phyloP scores from a whole-genome alignment of 768 basidiomycete species.

The Tylopilus felleus region DNA sequence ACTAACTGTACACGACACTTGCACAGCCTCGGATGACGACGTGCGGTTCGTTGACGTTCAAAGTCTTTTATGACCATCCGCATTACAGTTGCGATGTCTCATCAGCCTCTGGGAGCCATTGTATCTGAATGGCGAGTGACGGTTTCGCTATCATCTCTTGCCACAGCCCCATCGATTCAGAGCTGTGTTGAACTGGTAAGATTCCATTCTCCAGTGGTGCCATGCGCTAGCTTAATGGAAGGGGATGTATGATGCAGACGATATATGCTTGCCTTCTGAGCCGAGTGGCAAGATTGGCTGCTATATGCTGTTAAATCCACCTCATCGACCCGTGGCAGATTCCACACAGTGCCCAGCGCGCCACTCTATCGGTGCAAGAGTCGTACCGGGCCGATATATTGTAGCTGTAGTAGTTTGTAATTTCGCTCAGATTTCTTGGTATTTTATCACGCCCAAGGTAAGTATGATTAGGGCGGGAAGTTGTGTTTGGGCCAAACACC shows the following conservation, averaged over 20 bases:
- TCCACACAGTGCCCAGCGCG: not conserved
- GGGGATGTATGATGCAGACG: not conserved
- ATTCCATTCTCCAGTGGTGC: not conserved
- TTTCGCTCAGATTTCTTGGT: conserved; percentile 13
- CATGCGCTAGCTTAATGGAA: conserved; percentile 3
- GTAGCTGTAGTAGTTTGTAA: conserved; percentile 9
- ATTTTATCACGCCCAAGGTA: conserved; percentile 21
- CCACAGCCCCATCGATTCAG: not conserved
- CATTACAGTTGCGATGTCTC: not conserved
- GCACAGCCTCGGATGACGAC: conserved; percentile 26
- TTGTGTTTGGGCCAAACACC: conserved; percentile 32
- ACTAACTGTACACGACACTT: conserved; percentile 8
- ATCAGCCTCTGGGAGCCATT: not conserved
- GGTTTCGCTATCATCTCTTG: not conserved
- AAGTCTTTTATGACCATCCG: not conserved
- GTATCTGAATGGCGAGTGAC: not conserved
- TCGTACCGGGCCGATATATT: not conserved
- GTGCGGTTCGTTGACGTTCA: not conserved
- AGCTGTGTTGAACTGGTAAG: conserved; percentile 7
- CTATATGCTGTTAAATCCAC: not conserved
- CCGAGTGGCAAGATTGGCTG: conserved; percentile 3
- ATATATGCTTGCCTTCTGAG: not conserved
- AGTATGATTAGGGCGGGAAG: conserved; percentile 21
- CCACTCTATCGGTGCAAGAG: not conserved
- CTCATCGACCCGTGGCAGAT: not conserved